A percentile compares a stretch with the other conserved stretches of the same genome.
phyloP scores from a whole-genome alignment of 2,329 filamentous ascomycete species.

The Lachnum nothofagi region DNA sequence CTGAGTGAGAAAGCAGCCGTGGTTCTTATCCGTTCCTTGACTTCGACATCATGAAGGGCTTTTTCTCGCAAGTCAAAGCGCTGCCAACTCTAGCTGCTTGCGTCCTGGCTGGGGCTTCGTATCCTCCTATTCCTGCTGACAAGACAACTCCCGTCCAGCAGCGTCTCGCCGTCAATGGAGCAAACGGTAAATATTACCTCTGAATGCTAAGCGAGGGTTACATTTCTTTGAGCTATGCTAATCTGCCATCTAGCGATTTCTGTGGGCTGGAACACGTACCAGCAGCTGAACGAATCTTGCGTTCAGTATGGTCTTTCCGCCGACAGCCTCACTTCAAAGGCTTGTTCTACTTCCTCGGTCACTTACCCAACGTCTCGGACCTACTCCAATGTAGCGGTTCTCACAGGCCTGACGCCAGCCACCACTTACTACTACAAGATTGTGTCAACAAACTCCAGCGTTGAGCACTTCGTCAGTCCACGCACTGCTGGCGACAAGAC shows the following conservation, averaged over 20 bases:
- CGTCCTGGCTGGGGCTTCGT: conserved; percentile 32
- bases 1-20: too few relatives aligned
- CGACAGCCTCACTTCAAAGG: conserved; percentile 34
- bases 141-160: conserved; percentile 51
- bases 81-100: conserved; percentile 30
- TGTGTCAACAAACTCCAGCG: conserved; percentile 49
- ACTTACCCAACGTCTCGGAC: conserved; percentile 53
- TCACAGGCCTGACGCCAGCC: conserved; percentile 43
- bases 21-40: too few relatives aligned
- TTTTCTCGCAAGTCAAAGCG: conserved; percentile 20
- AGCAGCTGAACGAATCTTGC: conserved; percentile 41
- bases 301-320: conserved; percentile 47
- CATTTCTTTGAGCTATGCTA: background rate
- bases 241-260: conserved; percentile 40
- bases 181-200: conserved; percentile 38
- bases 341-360: conserved; percentile 43
- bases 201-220: background rate
- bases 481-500: conserved; percentile 49
- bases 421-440: conserved; percentile 59
- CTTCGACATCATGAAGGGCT: conserved; percentile 25
- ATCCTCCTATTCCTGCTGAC: conserved; percentile 44
- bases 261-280: conserved; percentile 54
- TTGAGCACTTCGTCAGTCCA: conserved; percentile 50
- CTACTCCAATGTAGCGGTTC: conserved; percentile 44
- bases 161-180: conserved; percentile 46